Evolutionary conservation across 2,329 filamentous ascomycete species (phyloP).

Genomic region (Penicillium psychrosexuale): DNA sequence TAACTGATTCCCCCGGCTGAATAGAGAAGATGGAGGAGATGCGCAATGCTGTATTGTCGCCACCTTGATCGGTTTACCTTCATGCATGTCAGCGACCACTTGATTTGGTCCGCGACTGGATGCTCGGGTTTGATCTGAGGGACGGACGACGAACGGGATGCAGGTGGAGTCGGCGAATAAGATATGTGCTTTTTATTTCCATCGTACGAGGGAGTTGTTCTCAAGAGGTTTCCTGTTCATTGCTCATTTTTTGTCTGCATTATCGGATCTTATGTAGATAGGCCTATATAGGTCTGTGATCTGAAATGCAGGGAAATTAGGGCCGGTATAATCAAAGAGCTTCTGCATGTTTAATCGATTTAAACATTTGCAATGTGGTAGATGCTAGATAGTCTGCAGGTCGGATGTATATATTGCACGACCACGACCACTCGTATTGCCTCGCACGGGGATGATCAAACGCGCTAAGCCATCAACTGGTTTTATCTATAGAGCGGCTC

Average conservation of each 20-base stretch:
- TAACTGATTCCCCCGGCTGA: slow-evolving; percentile 29
- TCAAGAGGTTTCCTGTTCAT: slow-evolving; percentile 27
- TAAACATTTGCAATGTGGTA: background rate
- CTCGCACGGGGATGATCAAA: background rate
- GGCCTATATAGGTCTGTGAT: slow-evolving; percentile 17
- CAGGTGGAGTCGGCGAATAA: slow-evolving; percentile 29
- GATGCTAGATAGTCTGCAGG: background rate
- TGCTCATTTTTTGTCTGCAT: slow-evolving; percentile 22
- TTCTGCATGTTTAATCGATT: slow-evolving; percentile 4
- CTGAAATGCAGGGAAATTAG: slow-evolving; percentile 17
- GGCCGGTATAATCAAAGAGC: slow-evolving; percentile 6
- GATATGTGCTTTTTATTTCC: slow-evolving; percentile 27
- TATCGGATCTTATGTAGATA: slow-evolving; percentile 25
- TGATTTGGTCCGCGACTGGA: background rate
- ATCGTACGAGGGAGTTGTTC: slow-evolving; percentile 35
- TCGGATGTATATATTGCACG: background rate
- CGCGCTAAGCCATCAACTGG: background rate
- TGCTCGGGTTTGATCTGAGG: slow-evolving; percentile 5
- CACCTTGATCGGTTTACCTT: slow-evolving; percentile 17
- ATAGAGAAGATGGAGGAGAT: slow-evolving; percentile 30
- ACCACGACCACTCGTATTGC: background rate
- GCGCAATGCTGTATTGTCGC: slow-evolving; percentile 17
- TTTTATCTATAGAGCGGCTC: background rate
- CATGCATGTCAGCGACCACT: slow-evolving; percentile 3
- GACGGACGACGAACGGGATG: slow-evolving; percentile 18